Base-by-base conservation (phyloP, 768 basidiomycete species). In the Agaricus bisporus region DNA sequence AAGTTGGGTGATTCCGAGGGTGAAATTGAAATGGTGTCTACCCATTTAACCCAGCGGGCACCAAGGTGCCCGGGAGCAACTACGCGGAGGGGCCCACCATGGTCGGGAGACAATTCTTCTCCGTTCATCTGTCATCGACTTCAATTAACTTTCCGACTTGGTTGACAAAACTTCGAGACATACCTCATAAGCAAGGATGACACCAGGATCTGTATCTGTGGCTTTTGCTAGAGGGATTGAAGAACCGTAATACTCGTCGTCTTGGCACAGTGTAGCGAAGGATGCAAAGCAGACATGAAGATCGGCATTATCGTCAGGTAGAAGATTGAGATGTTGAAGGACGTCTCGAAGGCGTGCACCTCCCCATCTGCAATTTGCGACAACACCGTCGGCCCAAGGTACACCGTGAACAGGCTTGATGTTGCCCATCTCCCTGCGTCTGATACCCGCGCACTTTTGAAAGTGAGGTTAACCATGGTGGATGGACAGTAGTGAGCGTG, bases 11-110 rank as follows among this genome's bases (percentile, higher is more conserved):
- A 85, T 66, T 88, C 85, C 6, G 66, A 62, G 0, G 64, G 20
- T 4, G 82, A 78, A 53, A 86, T 61, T 25, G 73, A 67, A 59
- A 87, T 80, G 0, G 71, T 78, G 59, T 85, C 82, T 0, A 86
- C 70, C 86, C 86, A 88, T 70, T 88, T 87, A 7, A 86, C 84
- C 83, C 85, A 86, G 10, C 86, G 78, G 28, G 83, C 86, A 5
- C 86, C 86, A 14, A 80, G 71, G 59, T 75, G 78, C 3, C 86
- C 86, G 0, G 86, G 86, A 1, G 82, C 81, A 38, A 87, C 77
- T 7, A 84, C 66, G n/a, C 86, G 80, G 22, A 88, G 59, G 3
- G 85, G 85, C 5, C 76, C 83, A 1, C 86, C 86, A 44, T 83
- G 84, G 51, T 82, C 79, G 1, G 83, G 68, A 12, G 76, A 73